These are phyloP conservation scores for Coprinopsis strossmayeri DNA, from an alignment of 768 basidiomycete genomes.

Conservation along the genomic window DNA sequence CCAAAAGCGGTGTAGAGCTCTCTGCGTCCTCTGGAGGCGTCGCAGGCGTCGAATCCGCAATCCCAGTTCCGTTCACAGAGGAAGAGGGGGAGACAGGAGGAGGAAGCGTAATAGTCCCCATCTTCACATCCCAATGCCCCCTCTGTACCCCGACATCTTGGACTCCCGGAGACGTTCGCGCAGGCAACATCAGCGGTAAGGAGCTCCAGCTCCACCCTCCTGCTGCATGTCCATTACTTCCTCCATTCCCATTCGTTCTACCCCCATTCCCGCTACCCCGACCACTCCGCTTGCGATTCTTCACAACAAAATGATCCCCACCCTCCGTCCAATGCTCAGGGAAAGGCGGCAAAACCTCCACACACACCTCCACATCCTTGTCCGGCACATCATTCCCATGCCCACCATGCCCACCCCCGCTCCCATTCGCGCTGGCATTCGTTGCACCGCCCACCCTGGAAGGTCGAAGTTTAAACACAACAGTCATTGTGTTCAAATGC, in stretches of 20 bases:
- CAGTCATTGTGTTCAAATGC: slow-evolving; percentile 71
- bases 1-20: no score
- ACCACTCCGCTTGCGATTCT: no score
- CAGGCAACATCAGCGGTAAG: slow-evolving; percentile 49
- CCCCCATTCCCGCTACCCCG: no score
- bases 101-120: slow-evolving; percentile 29
- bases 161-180: slow-evolving; percentile 50
- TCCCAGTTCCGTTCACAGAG: no score
- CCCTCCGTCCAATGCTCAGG: slow-evolving; percentile 30
- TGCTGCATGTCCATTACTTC: no score
- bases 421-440: no score
- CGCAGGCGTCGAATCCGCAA: no score
- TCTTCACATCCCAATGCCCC: slow-evolving; percentile 68
- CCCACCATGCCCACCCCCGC: no score
- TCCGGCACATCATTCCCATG: slow-evolving; percentile 41
- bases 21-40: no score
- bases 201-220: slow-evolving; percentile 56
- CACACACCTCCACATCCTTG: slow-evolving; percentile 51
- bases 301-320: slow-evolving; percentile 57
- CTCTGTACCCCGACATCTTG: slow-evolving; percentile 51
- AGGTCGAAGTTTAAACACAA: slow-evolving; percentile 66
- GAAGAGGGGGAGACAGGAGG: slow-evolving; percentile 55
- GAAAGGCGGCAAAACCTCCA: slow-evolving; percentile 55
- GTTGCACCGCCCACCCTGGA: no score
- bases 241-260: no score